phyloP scores from a whole-genome alignment of 2,329 filamentous ascomycete genomes.

The Beauveria rudraprayagi region DNA sequence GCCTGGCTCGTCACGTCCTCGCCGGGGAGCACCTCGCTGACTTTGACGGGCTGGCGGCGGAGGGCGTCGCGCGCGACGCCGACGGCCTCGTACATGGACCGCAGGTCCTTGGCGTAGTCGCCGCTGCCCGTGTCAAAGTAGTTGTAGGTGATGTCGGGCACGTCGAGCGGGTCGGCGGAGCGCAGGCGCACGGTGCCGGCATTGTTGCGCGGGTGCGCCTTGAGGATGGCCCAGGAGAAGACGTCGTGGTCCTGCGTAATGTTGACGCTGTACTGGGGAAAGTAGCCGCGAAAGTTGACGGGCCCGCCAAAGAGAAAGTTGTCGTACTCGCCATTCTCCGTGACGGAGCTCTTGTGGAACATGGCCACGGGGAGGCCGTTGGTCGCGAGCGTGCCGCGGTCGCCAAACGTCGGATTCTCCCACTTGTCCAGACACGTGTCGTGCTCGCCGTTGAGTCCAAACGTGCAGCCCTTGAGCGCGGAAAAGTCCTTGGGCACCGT shows the following conservation, averaged over 20 bases:
- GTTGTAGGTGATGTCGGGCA: constrained; percentile 55
- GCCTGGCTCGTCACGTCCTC: constrained; percentile 13
- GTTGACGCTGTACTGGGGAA: constrained; percentile 43
- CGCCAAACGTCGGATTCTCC: constrained; percentile 19
- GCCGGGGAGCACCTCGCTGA: constrained; percentile 17
- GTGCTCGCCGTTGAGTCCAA: constrained; percentile 19
- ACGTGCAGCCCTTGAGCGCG: constrained; percentile 24
- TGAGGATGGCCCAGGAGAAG: constrained; percentile 39
- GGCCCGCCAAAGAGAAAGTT: constrained; percentile 48
- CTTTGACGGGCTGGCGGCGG: constrained; percentile 15
- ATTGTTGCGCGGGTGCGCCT: constrained; percentile 54
- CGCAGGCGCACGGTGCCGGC: constrained; percentile 54
- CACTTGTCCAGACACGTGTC: constrained; percentile 32
- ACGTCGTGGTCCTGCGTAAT: constrained; percentile 34
- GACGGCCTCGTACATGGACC: constrained; percentile 49
- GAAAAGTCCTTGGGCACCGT: constrained; percentile 20
- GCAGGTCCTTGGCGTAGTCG: constrained; percentile 39
- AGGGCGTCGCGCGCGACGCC: constrained; percentile 39
- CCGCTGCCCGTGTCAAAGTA: constrained; percentile 46
- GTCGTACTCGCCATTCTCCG: constrained; percentile 36
- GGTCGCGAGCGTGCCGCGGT: constrained; percentile 30
- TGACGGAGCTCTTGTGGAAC: constrained; percentile 25
- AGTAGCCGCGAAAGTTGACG: constrained; percentile 48
- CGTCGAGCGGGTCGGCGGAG: constrained; percentile 54
- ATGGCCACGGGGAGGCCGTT: constrained; percentile 46